Evolutionary conservation across 306 rosid species (phyloP).

Genomic region (Medicago arabica): DNA sequence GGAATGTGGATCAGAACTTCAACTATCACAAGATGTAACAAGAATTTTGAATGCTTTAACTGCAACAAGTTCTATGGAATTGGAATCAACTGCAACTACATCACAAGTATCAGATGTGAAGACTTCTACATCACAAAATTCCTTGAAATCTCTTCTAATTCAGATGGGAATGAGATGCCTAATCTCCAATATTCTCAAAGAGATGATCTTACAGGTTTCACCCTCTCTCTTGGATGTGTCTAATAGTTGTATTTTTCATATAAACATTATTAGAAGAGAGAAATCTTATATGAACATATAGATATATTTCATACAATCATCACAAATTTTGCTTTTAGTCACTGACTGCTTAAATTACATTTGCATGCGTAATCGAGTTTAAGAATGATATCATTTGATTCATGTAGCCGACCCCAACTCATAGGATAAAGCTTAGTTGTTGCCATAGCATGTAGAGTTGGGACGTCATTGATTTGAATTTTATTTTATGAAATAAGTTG

Average conservation of each 20-base stretch:
- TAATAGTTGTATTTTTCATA: not conserved
- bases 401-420: too few relatives aligned
- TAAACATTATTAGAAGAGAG: not conserved
- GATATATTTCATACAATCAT: too few relatives aligned
- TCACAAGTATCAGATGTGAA: not conserved
- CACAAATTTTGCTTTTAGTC: too few relatives aligned
- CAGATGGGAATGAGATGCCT: constrained; percentile 33
- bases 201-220: constrained; percentile 34
- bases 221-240: constrained; percentile 4
- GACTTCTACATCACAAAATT: not conserved
- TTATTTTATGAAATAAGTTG: too few relatives aligned
- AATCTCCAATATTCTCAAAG: not conserved
- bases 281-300: too few relatives aligned
- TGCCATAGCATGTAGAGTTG: too few relatives aligned
- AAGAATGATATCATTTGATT: too few relatives aligned
- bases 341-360: too few relatives aligned
- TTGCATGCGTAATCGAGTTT: too few relatives aligned
- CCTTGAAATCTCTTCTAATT: constrained; percentile 20
- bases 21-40: not conserved
- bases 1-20: constrained; percentile 20
- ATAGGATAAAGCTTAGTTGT: too few relatives aligned
- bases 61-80: constrained; percentile 1
- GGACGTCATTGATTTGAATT: too few relatives aligned
- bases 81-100: constrained; percentile 24
- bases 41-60: constrained; percentile 24